Evolutionary conservation across 805 yeast genomes (phyloP).

Genomic region (Starmerella scarabaei): DNA sequence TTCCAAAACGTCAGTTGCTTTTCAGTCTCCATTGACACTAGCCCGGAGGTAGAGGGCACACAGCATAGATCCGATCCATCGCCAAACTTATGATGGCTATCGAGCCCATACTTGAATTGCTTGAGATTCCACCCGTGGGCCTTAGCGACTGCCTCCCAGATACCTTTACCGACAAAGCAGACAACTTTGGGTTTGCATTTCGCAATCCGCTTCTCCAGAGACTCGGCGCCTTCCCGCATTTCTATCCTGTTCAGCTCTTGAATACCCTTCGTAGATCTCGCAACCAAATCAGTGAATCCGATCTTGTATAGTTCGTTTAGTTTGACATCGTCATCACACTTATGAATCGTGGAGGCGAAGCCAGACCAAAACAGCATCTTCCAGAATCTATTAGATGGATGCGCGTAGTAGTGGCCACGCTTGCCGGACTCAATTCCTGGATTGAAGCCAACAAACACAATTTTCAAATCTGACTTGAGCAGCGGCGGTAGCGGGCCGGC

Average conservation of each 20-base stretch:
- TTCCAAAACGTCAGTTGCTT: conserved; percentile 41
- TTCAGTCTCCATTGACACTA: conserved; percentile 39
- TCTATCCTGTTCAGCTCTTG: conserved; percentile 41
- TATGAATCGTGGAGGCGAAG: conserved; percentile 29
- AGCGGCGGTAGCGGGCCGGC: conserved; percentile 22
- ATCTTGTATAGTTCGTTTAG: conserved; percentile 35
- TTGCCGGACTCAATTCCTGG: conserved; percentile 54
- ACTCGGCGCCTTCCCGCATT: conserved; percentile 42
- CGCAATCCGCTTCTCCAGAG: conserved; percentile 36
- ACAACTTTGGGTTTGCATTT: conserved; percentile 32
- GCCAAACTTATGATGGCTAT: conserved; percentile 26
- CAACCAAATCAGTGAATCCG: conserved; percentile 62
- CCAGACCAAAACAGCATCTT: conserved; percentile 43
- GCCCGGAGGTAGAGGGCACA: conserved; percentile 61
- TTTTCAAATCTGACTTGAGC: conserved; percentile 24
- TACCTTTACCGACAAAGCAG: conserved; percentile 60
- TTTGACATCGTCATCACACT: conserved; percentile 31
- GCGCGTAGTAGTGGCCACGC: conserved; percentile 61
- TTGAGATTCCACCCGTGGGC: conserved; percentile 25
- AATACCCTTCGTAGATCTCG: conserved; percentile 48
- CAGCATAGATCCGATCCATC: conserved; percentile 35
- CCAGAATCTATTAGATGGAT: conserved; percentile 58
- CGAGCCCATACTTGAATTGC: conserved; percentile 43
- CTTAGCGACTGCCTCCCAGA: conserved; percentile 49
- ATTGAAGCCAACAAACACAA: conserved; percentile 58